Evolutionary conservation across 257 asterid genomes (phyloP).

Genomic region (Fraxinus anomala): DNA sequence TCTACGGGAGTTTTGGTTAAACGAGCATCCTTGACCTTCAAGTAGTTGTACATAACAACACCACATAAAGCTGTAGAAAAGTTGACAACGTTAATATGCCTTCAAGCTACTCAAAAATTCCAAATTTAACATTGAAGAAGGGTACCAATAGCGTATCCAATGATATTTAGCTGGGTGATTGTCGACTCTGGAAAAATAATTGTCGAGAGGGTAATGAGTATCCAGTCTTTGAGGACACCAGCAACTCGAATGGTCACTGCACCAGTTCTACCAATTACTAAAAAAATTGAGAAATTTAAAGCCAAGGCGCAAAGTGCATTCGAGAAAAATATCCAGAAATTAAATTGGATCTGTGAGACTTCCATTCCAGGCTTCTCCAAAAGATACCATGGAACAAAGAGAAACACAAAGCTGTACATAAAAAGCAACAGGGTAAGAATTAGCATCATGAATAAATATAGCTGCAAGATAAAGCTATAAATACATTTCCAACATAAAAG

Average conservation of each 20-base stretch:
- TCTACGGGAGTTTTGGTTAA: slow-evolving; percentile 47
- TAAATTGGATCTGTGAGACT: slow-evolving; percentile 79
- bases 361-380: slow-evolving; percentile 95
- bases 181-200: slow-evolving; percentile 87
- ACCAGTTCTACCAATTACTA: slow-evolving; percentile 96
- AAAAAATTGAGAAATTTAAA: slow-evolving; percentile 90
- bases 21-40: slow-evolving; percentile 55
- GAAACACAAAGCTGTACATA: slow-evolving; percentile 81
- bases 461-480: slow-evolving; percentile 18
- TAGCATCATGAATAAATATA: slow-evolving; percentile 5
- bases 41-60: slow-evolving; percentile 65
- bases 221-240: slow-evolving; percentile 98
- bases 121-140: slow-evolving; percentile 17
- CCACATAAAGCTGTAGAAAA: slow-evolving; percentile 79
- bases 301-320: slow-evolving; percentile 94
- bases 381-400: slow-evolving; percentile 94
- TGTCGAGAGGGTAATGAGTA: slow-evolving; percentile 91
- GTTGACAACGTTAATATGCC: slow-evolving; percentile 9
- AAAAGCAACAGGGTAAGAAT: neutral
- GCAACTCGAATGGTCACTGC: slow-evolving; percentile 98
- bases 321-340: slow-evolving; percentile 92
- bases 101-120: slow-evolving; percentile 8
- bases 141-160: slow-evolving; percentile 92
- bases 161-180: slow-evolving; percentile 77
- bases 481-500: slow-evolving; percentile 15